phyloP scores from a whole-genome alignment of 768 basidiomycete species.

The Amanita rimosa region DNA sequence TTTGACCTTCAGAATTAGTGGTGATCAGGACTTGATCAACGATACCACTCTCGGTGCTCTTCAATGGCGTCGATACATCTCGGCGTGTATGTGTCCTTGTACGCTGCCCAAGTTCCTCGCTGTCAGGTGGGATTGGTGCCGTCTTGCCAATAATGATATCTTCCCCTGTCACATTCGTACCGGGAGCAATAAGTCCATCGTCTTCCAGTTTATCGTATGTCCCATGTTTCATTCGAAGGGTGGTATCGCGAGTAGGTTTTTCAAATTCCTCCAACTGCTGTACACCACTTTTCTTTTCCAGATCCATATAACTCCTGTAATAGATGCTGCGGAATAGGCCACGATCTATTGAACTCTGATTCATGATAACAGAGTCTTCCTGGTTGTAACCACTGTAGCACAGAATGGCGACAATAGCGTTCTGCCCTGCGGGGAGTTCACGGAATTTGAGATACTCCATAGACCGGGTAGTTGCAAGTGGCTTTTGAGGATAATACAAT shows the following conservation, averaged over 20 bases:
- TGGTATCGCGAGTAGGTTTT: conserved; percentile 88
- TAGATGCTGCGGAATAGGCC: conserved; percentile 98
- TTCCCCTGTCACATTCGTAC: conserved; percentile 89
- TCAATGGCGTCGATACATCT: conserved; percentile 95
- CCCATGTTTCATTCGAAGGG: conserved; percentile 94
- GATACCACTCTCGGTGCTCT: conserved; percentile 96
- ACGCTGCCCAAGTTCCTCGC: conserved; percentile 93
- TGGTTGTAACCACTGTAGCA: conserved; percentile 99
- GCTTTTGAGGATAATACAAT: conserved; percentile 98
- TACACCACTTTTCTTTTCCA: conserved; percentile 93
- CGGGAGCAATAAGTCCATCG: conserved; percentile 93
- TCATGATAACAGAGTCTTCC: conserved; percentile 99
- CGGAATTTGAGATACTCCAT: conserved; percentile 99
- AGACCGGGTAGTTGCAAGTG: conserved; percentile 94
- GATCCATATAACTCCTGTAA: conserved; percentile 96
- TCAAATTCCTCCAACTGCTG: conserved; percentile 93
- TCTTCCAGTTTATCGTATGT: conserved; percentile 98
- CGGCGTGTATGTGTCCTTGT: conserved; percentile 89
- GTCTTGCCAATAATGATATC: conserved; percentile 99
- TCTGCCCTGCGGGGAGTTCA: conserved; percentile 97
- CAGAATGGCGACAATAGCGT: conserved; percentile 95
- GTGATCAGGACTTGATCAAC: conserved; percentile 97
- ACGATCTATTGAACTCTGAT: conserved; percentile 96
- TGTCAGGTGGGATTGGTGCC: conserved; percentile 91
- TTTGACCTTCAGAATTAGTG: conserved; percentile 91